Evolutionary conservation across 345 rosid genomes (phyloP), one percentile per base, ranked within the genome.

Genomic region (Passiflora organensis): DNA sequence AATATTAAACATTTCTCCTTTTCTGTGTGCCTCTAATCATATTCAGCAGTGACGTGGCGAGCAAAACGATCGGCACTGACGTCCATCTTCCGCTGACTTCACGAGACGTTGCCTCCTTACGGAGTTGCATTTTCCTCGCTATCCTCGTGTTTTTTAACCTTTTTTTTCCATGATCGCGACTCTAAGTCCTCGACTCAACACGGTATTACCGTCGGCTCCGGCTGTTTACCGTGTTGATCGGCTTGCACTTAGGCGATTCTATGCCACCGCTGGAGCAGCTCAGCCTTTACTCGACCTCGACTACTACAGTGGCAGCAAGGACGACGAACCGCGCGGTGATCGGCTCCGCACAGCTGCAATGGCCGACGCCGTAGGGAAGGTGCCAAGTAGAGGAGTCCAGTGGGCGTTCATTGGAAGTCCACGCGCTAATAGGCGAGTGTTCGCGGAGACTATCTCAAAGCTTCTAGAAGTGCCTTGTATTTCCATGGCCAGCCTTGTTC

Each of bases 361-460:
- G 59, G 20, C 52, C 22, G 79, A 71, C 18, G n/a, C 65, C 32
- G 60, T 52, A 22, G 50, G 53, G 13, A 32, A 39, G 37, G 63
- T 64, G 20, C 50, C 68, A 2, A 21, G 37, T 14, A 67, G 69
- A 36, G 75, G 76, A 56, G 73, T 75, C 32, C 71, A 67, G 51
- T 75, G 73, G 76, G 67, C 65, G 48, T 64, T 75, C 48, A 67
- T 75, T 1, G 73, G 79, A 51, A 55, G 49, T 24, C 73, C 71
- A 28, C 59, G 55, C 60, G 42, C 69, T 20, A 75, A 68, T 59
- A 67, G 48, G 63, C 71, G 69, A 55, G 66, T 71, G 48, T 67
- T 56, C 43, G 71, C 65, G 9, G 65, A 52, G 25, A 63, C 32
- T 15, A 64, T 71, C 21, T 71, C 76, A n/a, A 64, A 60, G 73